Percentiles rank a stretch among this genome's conserved stretches.
Evolutionary conservation across 2,329 filamentous ascomycete genomes (phyloP).

Genomic region (Cyanodermella asteris): DNA sequence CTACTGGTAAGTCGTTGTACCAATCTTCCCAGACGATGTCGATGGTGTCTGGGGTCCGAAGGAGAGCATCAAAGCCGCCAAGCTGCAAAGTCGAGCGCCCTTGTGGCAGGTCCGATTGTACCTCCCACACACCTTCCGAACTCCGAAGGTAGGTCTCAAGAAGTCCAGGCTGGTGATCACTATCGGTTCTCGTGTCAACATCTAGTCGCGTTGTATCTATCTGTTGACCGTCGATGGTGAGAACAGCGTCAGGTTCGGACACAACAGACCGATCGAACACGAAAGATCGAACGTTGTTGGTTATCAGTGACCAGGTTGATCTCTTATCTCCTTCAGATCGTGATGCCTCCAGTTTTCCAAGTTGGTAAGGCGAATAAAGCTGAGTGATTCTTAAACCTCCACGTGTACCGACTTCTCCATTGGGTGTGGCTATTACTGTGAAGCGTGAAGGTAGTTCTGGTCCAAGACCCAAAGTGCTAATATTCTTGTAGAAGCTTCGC

Average conservation of each 20-base stretch:
- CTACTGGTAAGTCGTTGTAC: too few relatives aligned
- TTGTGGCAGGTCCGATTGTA: too few relatives aligned
- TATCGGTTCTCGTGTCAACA: too few relatives aligned
- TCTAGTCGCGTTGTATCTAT: too few relatives aligned
- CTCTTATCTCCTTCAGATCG: slow-evolving; percentile 9
- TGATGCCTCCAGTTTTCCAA: slow-evolving; percentile 26
- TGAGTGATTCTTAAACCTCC: slow-evolving; percentile 28
- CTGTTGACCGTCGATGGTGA: too few relatives aligned
- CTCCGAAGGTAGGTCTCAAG: too few relatives aligned
- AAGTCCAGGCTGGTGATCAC: too few relatives aligned
- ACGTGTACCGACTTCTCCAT: slow-evolving; percentile 29
- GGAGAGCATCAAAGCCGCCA: slow-evolving; percentile 30
- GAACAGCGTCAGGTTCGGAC: too few relatives aligned
- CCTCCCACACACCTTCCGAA: too few relatives aligned
- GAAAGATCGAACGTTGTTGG: too few relatives aligned
- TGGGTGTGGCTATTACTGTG: slow-evolving; percentile 27
- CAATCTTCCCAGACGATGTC: slow-evolving; percentile 10
- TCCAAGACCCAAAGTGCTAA: slow-evolving; percentile 7
- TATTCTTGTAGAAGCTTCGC: slow-evolving; percentile 23
- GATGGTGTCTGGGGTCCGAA: slow-evolving; percentile 23
- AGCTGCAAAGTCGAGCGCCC: too few relatives aligned
- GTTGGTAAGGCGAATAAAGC: slow-evolving; percentile 26
- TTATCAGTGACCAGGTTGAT: slow-evolving; percentile 17
- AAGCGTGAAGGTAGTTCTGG: slow-evolving; percentile 17
- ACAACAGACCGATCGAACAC: too few relatives aligned